Evolutionary conservation across 371 early-diverging fungal species (phyloP), one percentile per base, ranked within the genome.

Genomic region (Dichotomocladium elegans): DNA sequence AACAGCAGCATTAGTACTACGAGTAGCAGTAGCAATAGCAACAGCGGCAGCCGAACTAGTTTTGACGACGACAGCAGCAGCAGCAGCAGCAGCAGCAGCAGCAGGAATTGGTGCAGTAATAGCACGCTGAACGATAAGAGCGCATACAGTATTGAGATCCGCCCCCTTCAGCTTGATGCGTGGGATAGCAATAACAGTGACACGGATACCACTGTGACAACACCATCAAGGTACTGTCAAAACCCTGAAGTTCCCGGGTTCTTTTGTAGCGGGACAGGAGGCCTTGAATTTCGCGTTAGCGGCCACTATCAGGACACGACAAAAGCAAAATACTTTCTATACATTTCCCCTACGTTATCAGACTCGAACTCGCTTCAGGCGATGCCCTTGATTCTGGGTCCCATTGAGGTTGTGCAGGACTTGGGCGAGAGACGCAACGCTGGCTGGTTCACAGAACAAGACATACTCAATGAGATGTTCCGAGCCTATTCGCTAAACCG

Each of bases 301-400:
- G 51, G 50, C 45, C 30, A 31, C 22, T 35, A 42, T 10, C 53
- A 60, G 45, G 45, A 53, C 24, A n/a, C 41, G 53, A 50, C 58
- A 57, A 57, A 53, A 57, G 40, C 55, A 53, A 57, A 57, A 62
- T 62, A 57, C 26, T 48, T 48, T n/a, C 3, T 63, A 34, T 25
- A 44, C 15, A 53, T 52, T 26, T 10, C 49, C 26, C 55, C 66
- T 37, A 34, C 46, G 21, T 40, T 33, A 31, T 46, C 52, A n/a
- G 17, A 22, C 4, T 10, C 30, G 14, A 35, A 61, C 11, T 41
- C 62, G 0, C 15, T 53, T 5, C 28, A 58, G 9, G 58, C 63
- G 2, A 41, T 70, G 2, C 66, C 74, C 0, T 22, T 68, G 12
- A 63, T 63, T 14, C 25, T 68, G 12, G 74, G 71, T 0, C 71